Base-by-base conservation (phyloP, 257 asterid species). In the Fraxinus excelsior region DNA sequence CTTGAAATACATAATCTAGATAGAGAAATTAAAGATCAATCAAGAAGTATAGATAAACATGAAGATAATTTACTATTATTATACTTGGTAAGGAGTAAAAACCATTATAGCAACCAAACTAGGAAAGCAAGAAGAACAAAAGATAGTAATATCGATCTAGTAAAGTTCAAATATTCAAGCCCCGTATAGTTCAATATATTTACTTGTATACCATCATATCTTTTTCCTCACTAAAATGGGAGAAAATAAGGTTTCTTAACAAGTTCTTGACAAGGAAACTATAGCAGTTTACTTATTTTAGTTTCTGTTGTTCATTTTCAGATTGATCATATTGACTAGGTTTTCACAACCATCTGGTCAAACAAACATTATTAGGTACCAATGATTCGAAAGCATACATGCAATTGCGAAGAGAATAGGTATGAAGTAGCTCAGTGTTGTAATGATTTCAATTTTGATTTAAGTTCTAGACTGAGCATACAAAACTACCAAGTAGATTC, bases 1-100 rank as follows among this genome's bases (percentile, higher is more conserved):
- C 96, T 84, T 84, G 85, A 88, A 90, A 85, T 78, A 90, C 49
- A 91, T 77, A 78, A 90, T 88, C 98, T 96, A 83, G 64, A 79
- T 58, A 72, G 51, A 74, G 75, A 82, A 69, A 82, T 44, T 37
- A 51, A 60, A 25, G 32, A 58, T 73, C 46, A 71, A 46, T 67
- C 74, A 60, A 77, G 28, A 75, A 49, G 28, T 34, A 19, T 29
- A 16, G 32, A 42, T 18, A 40, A 21, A 53, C 74, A 74, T 16
- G 51, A 42, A 32, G 65, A 67, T 28, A 23, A 23, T 11, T 62
- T 26, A 25, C 4, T 62, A 26, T 62, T 2, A 26, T 62, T 12
- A 62, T 26, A 34, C 34, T 62, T 26, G 0, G 32, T 62, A 26
- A 62, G 34, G 16, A 23, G 19, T 62, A 62, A 12, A 32, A 62